Conservation (phyloP, 306 rosid genomes). For the Astragalus membranaceus region DNA sequence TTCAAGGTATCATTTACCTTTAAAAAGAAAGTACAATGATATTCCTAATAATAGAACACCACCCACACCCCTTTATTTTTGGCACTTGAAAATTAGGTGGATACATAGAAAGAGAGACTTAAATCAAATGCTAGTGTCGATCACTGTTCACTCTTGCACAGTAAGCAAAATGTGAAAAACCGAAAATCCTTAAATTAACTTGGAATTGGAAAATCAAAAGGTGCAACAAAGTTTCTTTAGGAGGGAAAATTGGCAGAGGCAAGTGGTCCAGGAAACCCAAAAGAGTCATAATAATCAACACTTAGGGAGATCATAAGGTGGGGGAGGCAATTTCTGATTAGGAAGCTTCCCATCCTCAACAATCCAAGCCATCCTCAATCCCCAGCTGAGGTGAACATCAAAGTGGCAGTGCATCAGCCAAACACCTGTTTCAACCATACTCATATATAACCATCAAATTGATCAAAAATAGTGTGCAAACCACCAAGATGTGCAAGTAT, state of each 20-base stretch:
- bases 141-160: not conserved
- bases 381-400: conserved; percentile 75
- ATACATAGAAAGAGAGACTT: not conserved
- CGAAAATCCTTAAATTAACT: conserved; percentile 11
- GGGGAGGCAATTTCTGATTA: conserved; percentile 80
- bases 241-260: not conserved
- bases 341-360: conserved; percentile 74
- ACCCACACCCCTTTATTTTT: not conserved
- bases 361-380: conserved; percentile 68
- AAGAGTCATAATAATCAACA: conserved; percentile 36
- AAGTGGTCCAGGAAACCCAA: not conserved
- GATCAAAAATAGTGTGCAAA: not conserved
- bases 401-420: conserved; percentile 83
- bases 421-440: conserved; percentile 38
- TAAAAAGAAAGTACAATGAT: not conserved
- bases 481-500: not conserved
- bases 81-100: not conserved
- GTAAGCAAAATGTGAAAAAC: not conserved
- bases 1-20: not conserved
- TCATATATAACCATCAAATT: not conserved
- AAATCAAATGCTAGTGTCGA: not conserved
- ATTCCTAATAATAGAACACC: not conserved
- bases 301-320: conserved; percentile 71
- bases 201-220: not conserved
- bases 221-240: not conserved